Conservation (phyloP, 1,139 yeast species). For the Blastobotrys apis region DNA sequence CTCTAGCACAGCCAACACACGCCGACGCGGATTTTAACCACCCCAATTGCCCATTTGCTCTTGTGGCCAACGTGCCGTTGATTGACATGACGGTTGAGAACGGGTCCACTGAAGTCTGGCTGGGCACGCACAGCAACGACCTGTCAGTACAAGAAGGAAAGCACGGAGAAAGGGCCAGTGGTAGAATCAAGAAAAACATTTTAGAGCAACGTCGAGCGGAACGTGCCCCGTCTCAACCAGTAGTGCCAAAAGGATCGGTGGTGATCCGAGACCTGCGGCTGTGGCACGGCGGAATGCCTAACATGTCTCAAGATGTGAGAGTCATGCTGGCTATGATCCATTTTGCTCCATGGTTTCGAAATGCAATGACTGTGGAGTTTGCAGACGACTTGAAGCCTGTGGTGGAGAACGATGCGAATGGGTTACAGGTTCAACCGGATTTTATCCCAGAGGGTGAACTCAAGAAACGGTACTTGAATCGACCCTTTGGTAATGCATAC, state of each 20-base stretch:
- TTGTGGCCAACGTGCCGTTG: constrained; percentile 13
- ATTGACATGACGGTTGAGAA: constrained; percentile 13
- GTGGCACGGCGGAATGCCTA: constrained; percentile 18
- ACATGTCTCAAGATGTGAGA: constrained; percentile 10
- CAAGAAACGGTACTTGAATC: constrained; percentile 4
- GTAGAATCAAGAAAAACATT: not conserved
- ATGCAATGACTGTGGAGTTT: constrained; percentile 10
- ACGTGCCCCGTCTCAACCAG: constrained; percentile 14
- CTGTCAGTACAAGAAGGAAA: constrained; percentile 12
- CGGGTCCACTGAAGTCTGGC: constrained; percentile 15
- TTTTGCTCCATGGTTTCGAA: constrained; percentile 12
- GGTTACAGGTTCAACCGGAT: constrained; percentile 7
- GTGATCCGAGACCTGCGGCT: constrained; percentile 15
- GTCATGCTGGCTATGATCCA: constrained; percentile 14
- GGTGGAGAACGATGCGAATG: not conserved
- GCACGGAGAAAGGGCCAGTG: constrained; percentile 5
- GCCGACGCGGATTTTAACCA: constrained; percentile 10
- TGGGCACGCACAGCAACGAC: constrained; percentile 12
- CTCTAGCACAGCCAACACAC: constrained; percentile 17
- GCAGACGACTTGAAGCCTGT: constrained; percentile 1
- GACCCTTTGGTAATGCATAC: constrained; percentile 12
- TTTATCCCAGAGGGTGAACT: constrained; percentile 6
- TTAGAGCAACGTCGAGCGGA: constrained; percentile 5
- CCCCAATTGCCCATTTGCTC: constrained; percentile 5
- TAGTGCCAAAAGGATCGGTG: constrained; percentile 11